A percentile compares a stretch with the other conserved stretches of the same genome.
Evolutionary conservation across 1,284 basidiomycete species (phyloP).

Genomic region (Sphagnurus paluster): DNA sequence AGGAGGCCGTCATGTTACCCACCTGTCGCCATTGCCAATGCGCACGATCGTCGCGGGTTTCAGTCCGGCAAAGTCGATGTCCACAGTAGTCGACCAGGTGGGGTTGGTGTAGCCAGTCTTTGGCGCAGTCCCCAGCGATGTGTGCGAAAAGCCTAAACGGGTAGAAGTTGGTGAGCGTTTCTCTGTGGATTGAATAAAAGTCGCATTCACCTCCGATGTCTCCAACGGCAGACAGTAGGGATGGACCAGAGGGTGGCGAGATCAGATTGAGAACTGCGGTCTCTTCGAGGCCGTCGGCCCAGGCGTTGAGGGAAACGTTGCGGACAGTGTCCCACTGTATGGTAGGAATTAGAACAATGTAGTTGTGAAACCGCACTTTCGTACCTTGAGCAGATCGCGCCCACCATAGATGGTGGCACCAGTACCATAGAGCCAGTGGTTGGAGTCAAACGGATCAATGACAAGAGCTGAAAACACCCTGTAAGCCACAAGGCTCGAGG

Average conservation of each 20-base stretch:
- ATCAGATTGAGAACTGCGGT: conserved; percentile 55
- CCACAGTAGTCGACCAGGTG: conserved; percentile 48
- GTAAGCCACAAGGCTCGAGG: background rate
- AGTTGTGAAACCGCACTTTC: background rate
- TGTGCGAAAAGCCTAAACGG: conserved; percentile 52
- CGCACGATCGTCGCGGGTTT: conserved; percentile 54
- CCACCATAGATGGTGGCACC: conserved; percentile 63
- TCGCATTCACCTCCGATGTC: conserved; percentile 51
- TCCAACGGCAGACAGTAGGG: conserved; percentile 57
- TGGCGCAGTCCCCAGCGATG: conserved; percentile 45
- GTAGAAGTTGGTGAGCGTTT: background rate
- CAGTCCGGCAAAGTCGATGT: conserved; percentile 62
- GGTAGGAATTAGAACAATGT: background rate
- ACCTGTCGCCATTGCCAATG: conserved; percentile 48
- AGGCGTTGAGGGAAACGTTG: conserved; percentile 58
- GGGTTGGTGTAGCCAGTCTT: conserved; percentile 45
- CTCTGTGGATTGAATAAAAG: background rate
- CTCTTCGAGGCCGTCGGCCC: conserved; percentile 68
- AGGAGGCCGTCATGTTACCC: conserved; percentile 3
- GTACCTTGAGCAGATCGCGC: conserved; percentile 43
- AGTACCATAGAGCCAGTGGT: conserved; percentile 69
- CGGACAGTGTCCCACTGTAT: conserved; percentile 55
- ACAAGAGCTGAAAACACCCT: conserved; percentile 39
- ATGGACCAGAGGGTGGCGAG: conserved; percentile 49
- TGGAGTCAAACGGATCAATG: conserved; percentile 64